A percentile compares a stretch with the other conserved stretches of the same genome.
These are phyloP conservation scores for Cavenderia fasciculata DNA, from an alignment of 78 protist species.

Conservation along the genomic window DNA sequence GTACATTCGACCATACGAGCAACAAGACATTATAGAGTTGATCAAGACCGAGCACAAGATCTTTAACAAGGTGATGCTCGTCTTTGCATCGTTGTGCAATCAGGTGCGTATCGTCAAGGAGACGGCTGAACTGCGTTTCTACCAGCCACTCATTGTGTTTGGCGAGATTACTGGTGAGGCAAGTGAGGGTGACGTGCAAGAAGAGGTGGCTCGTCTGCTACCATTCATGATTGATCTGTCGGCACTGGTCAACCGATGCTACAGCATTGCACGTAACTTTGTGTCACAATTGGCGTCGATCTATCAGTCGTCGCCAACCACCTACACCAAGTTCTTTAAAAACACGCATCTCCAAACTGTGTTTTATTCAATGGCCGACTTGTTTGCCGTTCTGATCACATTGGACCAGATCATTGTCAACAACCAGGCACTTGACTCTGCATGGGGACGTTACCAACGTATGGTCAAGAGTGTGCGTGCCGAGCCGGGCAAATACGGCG, in stretches of 20 bases:
- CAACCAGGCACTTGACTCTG: conserved; percentile 22
- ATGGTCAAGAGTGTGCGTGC: conserved; percentile 78
- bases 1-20: conserved; percentile 75
- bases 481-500: conserved; percentile 70
- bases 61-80: conserved; percentile 76
- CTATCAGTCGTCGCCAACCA: conserved; percentile 18
- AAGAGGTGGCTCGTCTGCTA: conserved; percentile 60
- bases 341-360: conserved; percentile 71
- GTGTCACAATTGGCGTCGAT: conserved; percentile 82
- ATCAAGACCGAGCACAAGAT: conserved; percentile 71
- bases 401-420: conserved; percentile 63
- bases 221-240: conserved; percentile 79
- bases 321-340: conserved; percentile 56
- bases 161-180: conserved; percentile 69
- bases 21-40: conserved; percentile 76
- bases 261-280: conserved; percentile 61
- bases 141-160: conserved; percentile 51
- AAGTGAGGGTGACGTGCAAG: conserved; percentile 81
- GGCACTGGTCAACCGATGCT: conserved; percentile 62
- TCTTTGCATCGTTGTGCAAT: conserved; percentile 32
- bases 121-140: conserved; percentile 34
- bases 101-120: conserved; percentile 69
- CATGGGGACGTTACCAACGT: conserved; percentile 73
- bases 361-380: conserved; percentile 52
- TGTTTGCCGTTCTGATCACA: conserved; percentile 78